Conservation (phyloP, 179 eudicot species). For the Spinacia oleracea region DNA sequence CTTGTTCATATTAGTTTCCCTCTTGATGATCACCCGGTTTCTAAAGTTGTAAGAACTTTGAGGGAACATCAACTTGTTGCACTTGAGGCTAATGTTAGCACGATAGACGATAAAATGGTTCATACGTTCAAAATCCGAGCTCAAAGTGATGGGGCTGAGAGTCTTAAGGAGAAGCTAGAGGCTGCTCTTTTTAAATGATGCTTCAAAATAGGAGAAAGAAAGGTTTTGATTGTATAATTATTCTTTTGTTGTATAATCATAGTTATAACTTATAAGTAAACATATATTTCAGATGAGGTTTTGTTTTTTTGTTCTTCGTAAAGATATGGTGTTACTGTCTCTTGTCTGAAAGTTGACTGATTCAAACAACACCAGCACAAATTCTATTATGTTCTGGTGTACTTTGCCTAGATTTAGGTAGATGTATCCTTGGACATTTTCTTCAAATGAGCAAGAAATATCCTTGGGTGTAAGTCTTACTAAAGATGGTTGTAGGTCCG, state of each 20-base stretch:
- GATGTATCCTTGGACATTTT: too few species aligned
- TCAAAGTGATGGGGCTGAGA: conserved; percentile 53
- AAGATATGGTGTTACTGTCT: not conserved
- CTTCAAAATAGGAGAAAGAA: not conserved
- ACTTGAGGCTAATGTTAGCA: conserved; percentile 55
- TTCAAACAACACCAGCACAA: not conserved
- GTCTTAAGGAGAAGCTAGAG: conserved; percentile 59
- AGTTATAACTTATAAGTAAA: conserved; percentile 3
- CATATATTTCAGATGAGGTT: not conserved
- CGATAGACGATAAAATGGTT: conserved; percentile 57
- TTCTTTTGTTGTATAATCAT: conserved; percentile 14
- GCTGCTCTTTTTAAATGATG: conserved; percentile 60
- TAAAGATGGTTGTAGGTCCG: too few species aligned
- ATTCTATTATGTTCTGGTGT: not conserved
- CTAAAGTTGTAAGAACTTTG: conserved; percentile 52
- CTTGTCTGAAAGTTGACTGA: not conserved
- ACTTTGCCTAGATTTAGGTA: too few species aligned
- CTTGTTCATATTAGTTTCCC: conserved; percentile 69
- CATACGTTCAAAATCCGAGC: conserved; percentile 71
- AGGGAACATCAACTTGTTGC: conserved; percentile 53
- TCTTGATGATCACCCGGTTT: conserved; percentile 67
- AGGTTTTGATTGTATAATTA: conserved; percentile 8
- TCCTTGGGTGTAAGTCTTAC: too few species aligned
- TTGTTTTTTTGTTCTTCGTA: not conserved
- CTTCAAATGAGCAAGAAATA: too few species aligned